These are phyloP conservation scores for Fusarium verticillioides DNA, from an alignment of 2,329 filamentous ascomycete species.

Conservation along the genomic window DNA sequence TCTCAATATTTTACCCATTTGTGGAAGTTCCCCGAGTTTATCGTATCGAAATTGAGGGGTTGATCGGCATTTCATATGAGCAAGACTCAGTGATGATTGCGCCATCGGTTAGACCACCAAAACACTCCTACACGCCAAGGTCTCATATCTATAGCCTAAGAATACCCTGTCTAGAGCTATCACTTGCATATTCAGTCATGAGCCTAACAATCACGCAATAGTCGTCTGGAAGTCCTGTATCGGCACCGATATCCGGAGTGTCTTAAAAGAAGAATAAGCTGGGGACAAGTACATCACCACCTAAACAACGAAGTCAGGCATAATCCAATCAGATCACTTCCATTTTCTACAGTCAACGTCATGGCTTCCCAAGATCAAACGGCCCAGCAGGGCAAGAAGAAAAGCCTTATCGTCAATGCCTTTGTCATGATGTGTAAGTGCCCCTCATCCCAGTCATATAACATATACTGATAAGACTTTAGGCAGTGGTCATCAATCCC, in stretches of 20 bases:
- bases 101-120: conserved; percentile 23
- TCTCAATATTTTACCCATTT: neutral
- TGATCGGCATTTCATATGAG: conserved; percentile 24
- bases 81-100: conserved; percentile 34
- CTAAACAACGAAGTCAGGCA: neutral
- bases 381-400: conserved; percentile 48
- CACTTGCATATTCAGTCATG: conserved; percentile 26
- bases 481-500: conserved; percentile 60
- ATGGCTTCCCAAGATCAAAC: conserved; percentile 31
- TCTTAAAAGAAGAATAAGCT: conserved; percentile 18
- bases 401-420: conserved; percentile 54
- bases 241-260: conserved; percentile 7
- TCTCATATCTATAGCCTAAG: neutral
- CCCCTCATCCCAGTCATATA: neutral
- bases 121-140: neutral
- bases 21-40: neutral
- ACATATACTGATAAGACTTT: conserved; percentile 12
- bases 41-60: neutral
- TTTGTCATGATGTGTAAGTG: conserved; percentile 55
- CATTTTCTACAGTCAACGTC: neutral
- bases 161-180: neutral
- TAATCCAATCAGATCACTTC: neutral
- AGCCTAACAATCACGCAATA: conserved; percentile 39
- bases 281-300: neutral
- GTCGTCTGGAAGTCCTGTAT: neutral